Evolutionary conservation across 225 moss, liverwort and hornwort species (phyloP), one percentile per base, ranked within the genome.

Genomic region (Pseudoscleropodium purum): DNA sequence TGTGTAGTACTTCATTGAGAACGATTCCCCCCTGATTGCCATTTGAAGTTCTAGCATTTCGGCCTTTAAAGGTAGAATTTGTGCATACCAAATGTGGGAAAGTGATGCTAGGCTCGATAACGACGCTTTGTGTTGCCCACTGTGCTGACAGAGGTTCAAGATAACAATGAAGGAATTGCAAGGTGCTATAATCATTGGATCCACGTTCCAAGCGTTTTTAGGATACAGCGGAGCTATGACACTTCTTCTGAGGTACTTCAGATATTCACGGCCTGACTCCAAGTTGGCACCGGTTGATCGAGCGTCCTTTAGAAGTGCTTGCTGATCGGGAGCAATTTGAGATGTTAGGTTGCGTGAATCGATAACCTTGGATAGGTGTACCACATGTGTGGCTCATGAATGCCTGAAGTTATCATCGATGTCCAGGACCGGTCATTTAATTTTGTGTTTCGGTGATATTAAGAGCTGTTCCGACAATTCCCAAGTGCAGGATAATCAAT

Each of bases 191-290:
- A 97, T 99, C 45, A 89, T 99, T 77, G 95, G 95, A 45, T 96
- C 96, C 7, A 84, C 95, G 6, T 96, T 97, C 85, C 97, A 99
- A 90, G 89, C 95, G 5, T 86, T 99, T 29, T 90, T 96, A 82
- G 98, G 98, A 73, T 99, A 96, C 90, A 97, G 95, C 87, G 98
- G 98, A 78, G 88, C 94, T 36, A 96, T 96, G 95, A 89, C 96
- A 39, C 89, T 96, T 84, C 85, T 97, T 70, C 92, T 98, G 51
- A 94, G 98, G 97, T 99, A 93, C 62, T 80, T 39, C n/a, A 68
- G 29, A 64, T 34, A 29, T 52, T 33, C 1, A 52, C 49, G 7
- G 30, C 77, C 57, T 21, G 11, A 43, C 16, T 77, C 83, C 11
- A 41, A 73, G 39, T 73, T 73, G 20, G 45, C 64, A 54, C 19